Conservation (phyloP, 352 stramenopile genomes). For the Phytophthora sojae region DNA sequence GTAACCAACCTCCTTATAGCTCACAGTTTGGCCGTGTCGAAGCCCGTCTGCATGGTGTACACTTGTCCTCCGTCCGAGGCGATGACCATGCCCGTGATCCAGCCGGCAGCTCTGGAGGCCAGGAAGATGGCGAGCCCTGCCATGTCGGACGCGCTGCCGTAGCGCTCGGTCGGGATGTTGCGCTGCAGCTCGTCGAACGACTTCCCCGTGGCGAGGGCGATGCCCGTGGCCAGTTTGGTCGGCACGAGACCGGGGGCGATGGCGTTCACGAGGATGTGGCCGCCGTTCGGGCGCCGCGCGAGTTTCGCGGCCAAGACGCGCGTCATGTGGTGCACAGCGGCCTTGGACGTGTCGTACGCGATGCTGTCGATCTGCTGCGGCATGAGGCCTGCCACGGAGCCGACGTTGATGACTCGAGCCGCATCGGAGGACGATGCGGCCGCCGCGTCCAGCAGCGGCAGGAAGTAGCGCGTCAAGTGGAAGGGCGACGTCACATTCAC, state of each 20-base stretch:
- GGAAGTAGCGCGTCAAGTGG: slow-evolving; percentile 91
- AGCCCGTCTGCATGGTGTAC: slow-evolving; percentile 48
- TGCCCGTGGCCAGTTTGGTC: slow-evolving; percentile 91
- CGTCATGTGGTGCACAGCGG: slow-evolving; percentile 94
- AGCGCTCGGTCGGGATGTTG: slow-evolving; percentile 81
- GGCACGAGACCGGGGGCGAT: slow-evolving; percentile 94
- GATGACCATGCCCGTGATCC: slow-evolving; percentile 94
- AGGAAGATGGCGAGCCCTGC: slow-evolving; percentile 94
- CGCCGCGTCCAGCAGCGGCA: slow-evolving; percentile 89
- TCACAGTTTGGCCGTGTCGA: slow-evolving; percentile 33
- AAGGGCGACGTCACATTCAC: slow-evolving; percentile 97
- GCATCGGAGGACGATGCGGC: slow-evolving; percentile 49
- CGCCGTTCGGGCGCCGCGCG: slow-evolving; percentile 73
- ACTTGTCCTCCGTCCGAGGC: slow-evolving; percentile 92
- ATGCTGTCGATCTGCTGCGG: slow-evolving; percentile 90
- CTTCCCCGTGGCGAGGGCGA: slow-evolving; percentile 56
- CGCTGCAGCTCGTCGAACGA: slow-evolving; percentile 68
- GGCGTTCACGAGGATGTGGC: slow-evolving; percentile 95
- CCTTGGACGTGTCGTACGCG: slow-evolving; percentile 96
- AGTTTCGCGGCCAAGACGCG: slow-evolving; percentile 93
- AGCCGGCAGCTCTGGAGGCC: slow-evolving; percentile 88
- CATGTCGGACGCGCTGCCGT: slow-evolving; percentile 93
- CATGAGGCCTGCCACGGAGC: slow-evolving; percentile 80
- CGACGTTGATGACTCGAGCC: slow-evolving; percentile 81
- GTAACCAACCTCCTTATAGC: slow-evolving; percentile 25